Evolutionary conservation across 208 protist genomes (phyloP).

Genomic region (Strigomonas culicis): DNA sequence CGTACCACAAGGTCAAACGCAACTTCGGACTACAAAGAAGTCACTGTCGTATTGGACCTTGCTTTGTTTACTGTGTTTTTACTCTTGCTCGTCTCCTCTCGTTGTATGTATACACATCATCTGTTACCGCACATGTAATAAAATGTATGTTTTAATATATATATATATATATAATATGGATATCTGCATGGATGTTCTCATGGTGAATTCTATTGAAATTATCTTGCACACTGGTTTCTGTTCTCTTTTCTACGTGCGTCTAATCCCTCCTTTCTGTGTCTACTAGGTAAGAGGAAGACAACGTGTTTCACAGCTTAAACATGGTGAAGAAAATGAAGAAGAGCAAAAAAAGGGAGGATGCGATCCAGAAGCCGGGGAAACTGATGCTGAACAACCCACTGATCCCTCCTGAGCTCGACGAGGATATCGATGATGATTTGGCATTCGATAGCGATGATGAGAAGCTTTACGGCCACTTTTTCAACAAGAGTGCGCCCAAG

Average conservation of each 20-base stretch:
- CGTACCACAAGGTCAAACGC: no score
- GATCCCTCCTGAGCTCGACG: slow-evolving; percentile 81
- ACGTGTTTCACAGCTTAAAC: slow-evolving; percentile 3
- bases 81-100: background rate
- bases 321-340: no score
- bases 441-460: slow-evolving; percentile 91
- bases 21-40: no score
- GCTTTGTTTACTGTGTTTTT: background rate
- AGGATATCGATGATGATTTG: slow-evolving; percentile 90
- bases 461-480: slow-evolving; percentile 83
- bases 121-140: no score
- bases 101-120: no score
- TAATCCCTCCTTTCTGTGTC: no score
- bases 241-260: background rate
- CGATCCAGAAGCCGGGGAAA: slow-evolving; percentile 49
- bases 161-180: background rate
- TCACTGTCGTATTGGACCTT: no score
- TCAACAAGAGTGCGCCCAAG: slow-evolving; percentile 23
- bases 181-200: background rate
- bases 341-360: background rate
- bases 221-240: background rate
- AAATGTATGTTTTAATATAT: background rate
- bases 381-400: slow-evolving; percentile 80
- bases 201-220: background rate
- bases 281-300: no score